phyloP scores from a whole-genome alignment of 768 basidiomycete species.

The Auriscalpium microsporum region DNA sequence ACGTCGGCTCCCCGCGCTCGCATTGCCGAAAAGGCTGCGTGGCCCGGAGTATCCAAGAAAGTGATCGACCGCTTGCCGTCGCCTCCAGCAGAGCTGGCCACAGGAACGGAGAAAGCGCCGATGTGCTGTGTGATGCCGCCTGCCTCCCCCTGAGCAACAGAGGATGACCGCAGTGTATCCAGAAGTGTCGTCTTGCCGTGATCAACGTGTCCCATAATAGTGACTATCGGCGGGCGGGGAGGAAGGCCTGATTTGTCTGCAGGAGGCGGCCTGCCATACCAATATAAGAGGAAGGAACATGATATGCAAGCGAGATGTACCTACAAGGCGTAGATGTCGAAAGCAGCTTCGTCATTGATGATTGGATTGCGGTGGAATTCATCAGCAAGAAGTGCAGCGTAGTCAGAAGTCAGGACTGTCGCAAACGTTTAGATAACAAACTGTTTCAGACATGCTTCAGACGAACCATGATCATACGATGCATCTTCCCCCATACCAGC shows the following conservation, averaged over 20 bases:
- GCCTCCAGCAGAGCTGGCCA: slow-evolving; percentile 30
- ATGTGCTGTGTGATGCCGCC: slow-evolving; percentile 99
- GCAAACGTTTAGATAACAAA: background rate
- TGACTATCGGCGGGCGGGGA: slow-evolving; percentile 76
- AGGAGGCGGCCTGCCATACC: slow-evolving; percentile 39
- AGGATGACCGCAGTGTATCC: slow-evolving; percentile 83
- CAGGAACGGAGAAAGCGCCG: slow-evolving; percentile 92
- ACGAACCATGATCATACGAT: slow-evolving; percentile 62
- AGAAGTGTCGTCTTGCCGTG: slow-evolving; percentile 93
- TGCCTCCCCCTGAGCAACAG: slow-evolving; percentile 93
- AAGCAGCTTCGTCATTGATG: slow-evolving; percentile 88
- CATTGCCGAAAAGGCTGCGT: slow-evolving; percentile 98
- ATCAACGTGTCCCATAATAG: slow-evolving; percentile 96
- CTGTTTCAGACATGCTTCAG: background rate
- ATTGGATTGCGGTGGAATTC: slow-evolving; percentile 85
- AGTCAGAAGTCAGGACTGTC: slow-evolving; percentile 80
- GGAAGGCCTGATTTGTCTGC: slow-evolving; percentile 47
- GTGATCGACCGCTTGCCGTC: slow-evolving; percentile 57
- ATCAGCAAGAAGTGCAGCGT: slow-evolving; percentile 80
- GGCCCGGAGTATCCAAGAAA: slow-evolving; percentile 96
- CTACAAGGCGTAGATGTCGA: slow-evolving; percentile 84
- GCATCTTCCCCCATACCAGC: slow-evolving; percentile 65
- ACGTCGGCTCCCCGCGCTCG: slow-evolving; percentile 88
- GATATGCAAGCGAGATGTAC: slow-evolving; percentile 23
- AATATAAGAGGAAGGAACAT: slow-evolving; percentile 7